phyloP scores from a whole-genome alignment of 2,329 filamentous ascomycete genomes.

The Gnomoniopsis sp. region DNA sequence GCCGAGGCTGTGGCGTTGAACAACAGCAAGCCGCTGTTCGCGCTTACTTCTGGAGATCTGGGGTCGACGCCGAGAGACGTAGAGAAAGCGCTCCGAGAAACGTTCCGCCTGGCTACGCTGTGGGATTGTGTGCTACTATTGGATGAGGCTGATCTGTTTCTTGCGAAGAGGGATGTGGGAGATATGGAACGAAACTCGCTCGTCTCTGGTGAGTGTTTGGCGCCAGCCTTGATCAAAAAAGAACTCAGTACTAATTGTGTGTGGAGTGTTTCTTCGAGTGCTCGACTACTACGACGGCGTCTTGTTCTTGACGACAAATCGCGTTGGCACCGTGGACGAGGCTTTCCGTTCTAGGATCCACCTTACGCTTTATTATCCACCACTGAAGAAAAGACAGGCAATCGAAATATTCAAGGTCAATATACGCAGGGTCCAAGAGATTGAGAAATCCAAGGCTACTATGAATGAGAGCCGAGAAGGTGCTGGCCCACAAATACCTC shows the following conservation, averaged over 20 bases:
- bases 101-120: conserved; percentile 26
- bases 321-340: conserved; percentile 27
- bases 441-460: background rate
- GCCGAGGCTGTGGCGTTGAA: conserved; percentile 8
- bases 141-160: conserved; percentile 41
- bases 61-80: conserved; percentile 29
- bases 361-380: conserved; percentile 29
- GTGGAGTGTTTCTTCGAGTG: conserved; percentile 36
- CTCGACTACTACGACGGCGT: conserved; percentile 31
- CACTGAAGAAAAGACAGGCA: conserved; percentile 11
- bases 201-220: conserved; percentile 20
- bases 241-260: background rate
- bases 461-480: background rate
- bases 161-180: conserved; percentile 24
- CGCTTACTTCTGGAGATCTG: conserved; percentile 23
- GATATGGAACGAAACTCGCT: conserved; percentile 29
- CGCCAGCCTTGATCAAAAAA: background rate
- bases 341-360: conserved; percentile 26
- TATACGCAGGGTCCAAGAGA: conserved; percentile 16
- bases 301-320: conserved; percentile 35
- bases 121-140: conserved; percentile 40
- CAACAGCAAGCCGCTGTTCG: conserved; percentile 6
- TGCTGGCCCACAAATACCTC: background rate
- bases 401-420: conserved; percentile 24
- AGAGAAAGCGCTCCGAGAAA: conserved; percentile 23